phyloP scores from a whole-genome alignment of 345 rosid genomes.

The Cochlearia excelsa region DNA sequence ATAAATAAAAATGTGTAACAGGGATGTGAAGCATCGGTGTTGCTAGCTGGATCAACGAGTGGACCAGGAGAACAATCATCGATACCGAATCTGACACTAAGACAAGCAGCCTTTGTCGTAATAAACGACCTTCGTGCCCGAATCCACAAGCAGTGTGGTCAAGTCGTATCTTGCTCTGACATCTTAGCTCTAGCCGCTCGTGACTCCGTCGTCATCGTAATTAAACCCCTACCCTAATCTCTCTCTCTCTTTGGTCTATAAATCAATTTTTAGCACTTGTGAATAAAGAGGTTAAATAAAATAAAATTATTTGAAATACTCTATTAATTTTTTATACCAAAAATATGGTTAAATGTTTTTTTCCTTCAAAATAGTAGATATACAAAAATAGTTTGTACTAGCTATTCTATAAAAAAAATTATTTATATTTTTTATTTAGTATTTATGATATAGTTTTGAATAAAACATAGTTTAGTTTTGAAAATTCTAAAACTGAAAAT shows the following conservation, averaged over 20 bases:
- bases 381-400: too few species aligned
- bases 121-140: conserved; percentile 41
- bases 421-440: too few species aligned
- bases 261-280: too few species aligned
- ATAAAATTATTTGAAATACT: too few species aligned
- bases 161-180: conserved; percentile 52
- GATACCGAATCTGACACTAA: conserved; percentile 49
- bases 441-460: too few species aligned
- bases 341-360: too few species aligned
- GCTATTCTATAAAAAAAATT: too few species aligned
- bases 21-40: conserved; percentile 90
- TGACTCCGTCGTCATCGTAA: conserved; percentile 45
- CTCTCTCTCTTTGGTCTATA: not conserved
- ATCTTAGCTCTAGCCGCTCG: conserved; percentile 52
- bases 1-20: conserved; percentile 12
- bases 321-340: too few species aligned
- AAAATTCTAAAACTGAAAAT: too few species aligned
- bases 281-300: too few species aligned
- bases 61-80: conserved; percentile 84
- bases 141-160: conserved; percentile 43
- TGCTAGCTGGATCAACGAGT: conserved; percentile 73
- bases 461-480: too few species aligned
- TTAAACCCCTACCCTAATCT: not conserved
- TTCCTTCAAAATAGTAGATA: too few species aligned
- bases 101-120: conserved; percentile 42